A percentile compares a stretch with the other conserved stretches of the same genome.
Evolutionary conservation across 208 protist genomes (phyloP).

Genomic region (Acanthamoeba quina): DNA sequence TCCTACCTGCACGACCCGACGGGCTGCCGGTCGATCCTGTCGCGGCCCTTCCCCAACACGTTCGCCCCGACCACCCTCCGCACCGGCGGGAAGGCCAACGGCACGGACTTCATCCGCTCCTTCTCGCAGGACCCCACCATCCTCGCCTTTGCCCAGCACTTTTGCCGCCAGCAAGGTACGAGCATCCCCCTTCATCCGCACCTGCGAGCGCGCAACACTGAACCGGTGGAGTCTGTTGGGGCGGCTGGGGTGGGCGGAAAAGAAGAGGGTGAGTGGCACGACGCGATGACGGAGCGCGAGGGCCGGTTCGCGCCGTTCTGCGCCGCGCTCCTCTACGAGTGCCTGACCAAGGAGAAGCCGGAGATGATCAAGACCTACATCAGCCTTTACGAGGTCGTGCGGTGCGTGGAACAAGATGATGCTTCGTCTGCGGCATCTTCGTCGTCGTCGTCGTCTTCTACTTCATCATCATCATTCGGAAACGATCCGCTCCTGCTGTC

Average conservation of each 20-base stretch:
- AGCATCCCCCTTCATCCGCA: background rate
- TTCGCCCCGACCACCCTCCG: background rate
- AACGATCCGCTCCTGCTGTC: background rate
- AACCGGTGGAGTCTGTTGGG: background rate
- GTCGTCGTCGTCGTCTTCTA: background rate
- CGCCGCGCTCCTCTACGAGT: conserved; percentile 76
- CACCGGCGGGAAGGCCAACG: conserved; percentile 21
- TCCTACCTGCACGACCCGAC: conserved; percentile 77
- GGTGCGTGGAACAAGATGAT: background rate
- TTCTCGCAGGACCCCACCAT: conserved; percentile 79
- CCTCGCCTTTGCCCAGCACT: conserved; percentile 78
- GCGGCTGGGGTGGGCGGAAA: background rate
- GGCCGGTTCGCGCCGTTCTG: background rate
- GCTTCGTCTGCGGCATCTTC: background rate
- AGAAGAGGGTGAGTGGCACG: background rate
- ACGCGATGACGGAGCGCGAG: background rate
- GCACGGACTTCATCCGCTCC: conserved; percentile 60
- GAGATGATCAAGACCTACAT: conserved; percentile 74
- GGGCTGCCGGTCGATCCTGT: conserved; percentile 67
- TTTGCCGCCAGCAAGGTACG: conserved; percentile 43
- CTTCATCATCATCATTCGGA: background rate
- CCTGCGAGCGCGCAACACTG: no score
- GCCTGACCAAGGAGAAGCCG: conserved; percentile 77
- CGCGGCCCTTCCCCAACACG: background rate
- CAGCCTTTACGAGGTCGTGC: background rate